phyloP scores from a whole-genome alignment of 2,329 filamentous ascomycete species.

The Fonsecaea pedrosoi region DNA sequence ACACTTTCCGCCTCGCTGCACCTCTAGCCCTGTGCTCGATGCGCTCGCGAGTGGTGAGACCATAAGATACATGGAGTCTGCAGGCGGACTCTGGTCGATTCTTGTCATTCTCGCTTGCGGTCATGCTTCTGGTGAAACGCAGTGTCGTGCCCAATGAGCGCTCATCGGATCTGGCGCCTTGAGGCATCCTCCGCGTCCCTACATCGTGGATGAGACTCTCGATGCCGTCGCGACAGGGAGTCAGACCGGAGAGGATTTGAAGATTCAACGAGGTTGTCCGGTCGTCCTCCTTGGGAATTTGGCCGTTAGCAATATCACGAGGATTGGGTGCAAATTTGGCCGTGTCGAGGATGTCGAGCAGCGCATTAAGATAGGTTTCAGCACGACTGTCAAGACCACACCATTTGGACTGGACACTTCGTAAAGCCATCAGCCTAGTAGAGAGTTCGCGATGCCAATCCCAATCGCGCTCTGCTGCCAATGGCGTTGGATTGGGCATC shows the following conservation, averaged over 20 bases:
- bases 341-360: constrained; percentile 39
- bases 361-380: constrained; percentile 24
- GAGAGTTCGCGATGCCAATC: constrained; percentile 38
- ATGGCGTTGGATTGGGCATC: constrained; percentile 15
- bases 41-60: constrained; percentile 35
- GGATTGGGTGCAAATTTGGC: constrained; percentile 34
- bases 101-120: constrained; percentile 20
- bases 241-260: constrained; percentile 27
- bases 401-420: constrained; percentile 16
- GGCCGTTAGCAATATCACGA: constrained; percentile 31
- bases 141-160: constrained; percentile 13
- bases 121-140: constrained; percentile 32
- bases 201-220: constrained; percentile 34
- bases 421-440: constrained; percentile 26
- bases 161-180: constrained; percentile 13
- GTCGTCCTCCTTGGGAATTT: constrained; percentile 32
- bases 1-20: constrained; percentile 35
- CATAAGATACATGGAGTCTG: constrained; percentile 39
- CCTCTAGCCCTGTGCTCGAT: constrained; percentile 31
- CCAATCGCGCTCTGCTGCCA: constrained; percentile 15
- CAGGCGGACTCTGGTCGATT: constrained; percentile 32
- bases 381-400: constrained; percentile 9
- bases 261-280: constrained; percentile 35
- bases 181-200: neutral
- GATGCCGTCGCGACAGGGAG: constrained; percentile 23